Conservation (phyloP, 2,329 filamentous ascomycete species). For the Hysterium pulicare region DNA sequence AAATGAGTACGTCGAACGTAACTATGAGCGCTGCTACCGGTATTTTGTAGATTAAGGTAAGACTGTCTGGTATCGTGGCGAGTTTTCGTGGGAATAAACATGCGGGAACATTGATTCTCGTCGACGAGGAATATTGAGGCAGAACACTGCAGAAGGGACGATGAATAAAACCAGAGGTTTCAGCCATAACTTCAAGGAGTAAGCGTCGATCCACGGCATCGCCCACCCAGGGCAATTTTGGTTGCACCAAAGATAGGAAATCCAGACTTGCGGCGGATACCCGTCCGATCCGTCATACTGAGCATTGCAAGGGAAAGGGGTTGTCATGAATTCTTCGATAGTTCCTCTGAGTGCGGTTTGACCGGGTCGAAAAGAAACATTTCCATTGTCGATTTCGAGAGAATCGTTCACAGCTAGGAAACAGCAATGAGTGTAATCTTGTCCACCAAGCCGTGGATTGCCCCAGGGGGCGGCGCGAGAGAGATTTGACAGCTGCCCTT, state of each 20-base stretch:
- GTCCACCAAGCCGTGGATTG: not conserved
- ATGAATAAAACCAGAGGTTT: not conserved
- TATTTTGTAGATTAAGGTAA: not conserved
- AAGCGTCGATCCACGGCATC: not conserved
- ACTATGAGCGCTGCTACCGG: not conserved
- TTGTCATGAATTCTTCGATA: not conserved
- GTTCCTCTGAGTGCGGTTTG: not conserved
- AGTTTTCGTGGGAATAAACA: not conserved
- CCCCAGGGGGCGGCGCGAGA: not conserved
- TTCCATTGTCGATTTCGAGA: not conserved
- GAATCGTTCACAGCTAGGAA: not conserved
- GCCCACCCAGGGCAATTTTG: not conserved
- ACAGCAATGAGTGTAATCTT: not conserved
- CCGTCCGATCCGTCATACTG: not conserved
- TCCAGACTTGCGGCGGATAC: not conserved
- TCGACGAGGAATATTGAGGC: not conserved
- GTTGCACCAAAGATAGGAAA: not conserved
- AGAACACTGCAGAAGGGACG: not conserved
- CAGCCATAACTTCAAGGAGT: not conserved
- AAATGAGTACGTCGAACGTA: not conserved
- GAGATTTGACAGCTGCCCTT: not conserved
- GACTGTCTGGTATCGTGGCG: not conserved
- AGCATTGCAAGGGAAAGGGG: not conserved
- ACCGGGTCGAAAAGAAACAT: not conserved
- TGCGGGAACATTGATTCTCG: not conserved